These are phyloP conservation scores for Betula pendula DNA, from an alignment of 306 rosid species.

Conservation along the genomic window DNA sequence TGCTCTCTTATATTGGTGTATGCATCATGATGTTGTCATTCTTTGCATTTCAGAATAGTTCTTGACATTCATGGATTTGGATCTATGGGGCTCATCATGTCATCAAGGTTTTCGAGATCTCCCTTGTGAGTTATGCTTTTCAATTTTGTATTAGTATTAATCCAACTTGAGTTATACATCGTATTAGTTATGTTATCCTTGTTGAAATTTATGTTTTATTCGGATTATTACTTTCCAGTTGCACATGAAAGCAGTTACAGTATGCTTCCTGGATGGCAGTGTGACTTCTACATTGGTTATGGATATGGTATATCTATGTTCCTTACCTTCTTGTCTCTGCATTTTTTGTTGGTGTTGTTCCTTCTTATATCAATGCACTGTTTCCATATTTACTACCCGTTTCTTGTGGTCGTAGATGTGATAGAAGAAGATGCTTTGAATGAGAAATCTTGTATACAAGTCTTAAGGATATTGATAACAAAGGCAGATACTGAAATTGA, in stretches of 20 bases:
- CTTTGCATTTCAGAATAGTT: slow-evolving; percentile 45
- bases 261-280: slow-evolving; percentile 42
- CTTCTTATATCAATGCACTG: not conserved
- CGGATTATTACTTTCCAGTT: slow-evolving; percentile 39
- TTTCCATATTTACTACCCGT: slow-evolving; percentile 8
- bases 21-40: not conserved
- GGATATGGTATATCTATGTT: slow-evolving; percentile 45
- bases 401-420: slow-evolving; percentile 43
- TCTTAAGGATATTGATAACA: slow-evolving; percentile 49
- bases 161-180: slow-evolving; percentile 7
- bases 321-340: not conserved
- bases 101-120: slow-evolving; percentile 51
- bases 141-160: slow-evolving; percentile 5
- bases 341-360: slow-evolving; percentile 7
- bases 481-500: slow-evolving; percentile 59
- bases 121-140: too few species aligned
- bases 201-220: slow-evolving; percentile 7
- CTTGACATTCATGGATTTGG: slow-evolving; percentile 56
- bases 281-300: slow-evolving; percentile 49
- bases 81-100: slow-evolving; percentile 61
- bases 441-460: slow-evolving; percentile 54
- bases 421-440: slow-evolving; percentile 68
- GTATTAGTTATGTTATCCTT: slow-evolving; percentile 13
- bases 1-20: slow-evolving; percentile 5
- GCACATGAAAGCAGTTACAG: slow-evolving; percentile 28